Evolutionary conservation across 2,329 filamentous ascomycete species (phyloP).

Genomic region (Fusarium falciforme): DNA sequence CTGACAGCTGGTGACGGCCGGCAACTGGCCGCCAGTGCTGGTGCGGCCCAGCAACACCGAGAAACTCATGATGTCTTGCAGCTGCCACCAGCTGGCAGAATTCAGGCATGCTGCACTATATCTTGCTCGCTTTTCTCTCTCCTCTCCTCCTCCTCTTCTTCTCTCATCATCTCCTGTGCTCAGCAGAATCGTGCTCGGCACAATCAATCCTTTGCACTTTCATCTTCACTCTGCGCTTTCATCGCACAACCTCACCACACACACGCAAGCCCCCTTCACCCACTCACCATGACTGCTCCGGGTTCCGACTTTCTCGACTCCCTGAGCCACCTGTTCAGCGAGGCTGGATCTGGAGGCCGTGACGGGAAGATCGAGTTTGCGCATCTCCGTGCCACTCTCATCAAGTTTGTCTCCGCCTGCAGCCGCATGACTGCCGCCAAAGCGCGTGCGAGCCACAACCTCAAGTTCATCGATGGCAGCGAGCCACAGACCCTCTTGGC

Average conservation of each 20-base stretch:
- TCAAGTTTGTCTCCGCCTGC: constrained; percentile 23
- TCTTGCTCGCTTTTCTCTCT: not conserved
- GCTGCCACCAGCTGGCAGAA: not conserved
- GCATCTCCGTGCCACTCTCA: constrained; percentile 15
- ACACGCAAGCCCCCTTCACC: not conserved
- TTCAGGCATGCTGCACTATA: not conserved
- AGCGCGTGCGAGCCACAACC: constrained; percentile 19
- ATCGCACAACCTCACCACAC: not conserved
- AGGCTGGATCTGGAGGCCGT: constrained; percentile 18
- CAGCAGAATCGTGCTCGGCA: not conserved
- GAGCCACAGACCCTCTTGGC: constrained; percentile 15
- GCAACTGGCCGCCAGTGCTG: not conserved
- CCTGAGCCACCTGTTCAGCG: constrained; percentile 32
- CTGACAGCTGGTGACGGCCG: not conserved
- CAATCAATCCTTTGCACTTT: not conserved
- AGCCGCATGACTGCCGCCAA: constrained; percentile 21
- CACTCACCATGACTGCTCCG: not conserved
- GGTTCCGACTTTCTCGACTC: constrained; percentile 29
- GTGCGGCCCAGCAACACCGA: not conserved
- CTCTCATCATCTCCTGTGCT: not conserved
- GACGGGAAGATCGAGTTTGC: constrained; percentile 23
- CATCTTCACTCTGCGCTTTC: not conserved
- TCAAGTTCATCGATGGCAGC: constrained; percentile 38
- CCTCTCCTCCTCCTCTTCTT: not conserved
- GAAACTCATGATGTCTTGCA: not conserved